Percentiles rank a stretch among this genome's conserved stretches.
Conservation (phyloP, 208 protist species). For the Acanthamoeba castellanii region DNA sequence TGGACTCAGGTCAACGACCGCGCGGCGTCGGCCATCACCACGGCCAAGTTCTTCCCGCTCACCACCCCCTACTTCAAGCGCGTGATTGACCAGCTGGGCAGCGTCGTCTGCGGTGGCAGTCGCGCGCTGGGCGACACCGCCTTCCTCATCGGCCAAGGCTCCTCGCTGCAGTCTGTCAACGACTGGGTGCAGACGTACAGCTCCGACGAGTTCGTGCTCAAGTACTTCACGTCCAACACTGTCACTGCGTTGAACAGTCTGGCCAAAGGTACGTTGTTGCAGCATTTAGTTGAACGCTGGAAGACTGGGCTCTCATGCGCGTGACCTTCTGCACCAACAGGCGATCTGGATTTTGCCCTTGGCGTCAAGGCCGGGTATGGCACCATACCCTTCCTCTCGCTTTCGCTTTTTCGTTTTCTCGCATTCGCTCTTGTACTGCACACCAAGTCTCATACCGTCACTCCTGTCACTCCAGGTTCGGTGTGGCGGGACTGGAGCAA, state of each 20-base stretch:
- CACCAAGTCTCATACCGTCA: too few relatives aligned
- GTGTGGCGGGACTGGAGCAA: background rate
- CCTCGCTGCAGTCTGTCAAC: background rate
- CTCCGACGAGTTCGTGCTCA: slow-evolving; percentile 13
- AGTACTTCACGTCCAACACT: slow-evolving; percentile 15
- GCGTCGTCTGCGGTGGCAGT: background rate
- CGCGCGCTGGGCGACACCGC: slow-evolving; percentile 1
- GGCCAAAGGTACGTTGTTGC: too few relatives aligned
- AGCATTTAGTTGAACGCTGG: too few relatives aligned
- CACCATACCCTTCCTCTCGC: too few relatives aligned
- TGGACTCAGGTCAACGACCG: slow-evolving; percentile 61
- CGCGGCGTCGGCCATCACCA: background rate
- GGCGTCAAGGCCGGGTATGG: background rate
- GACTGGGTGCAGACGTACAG: slow-evolving; percentile 57
- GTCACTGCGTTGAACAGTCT: background rate
- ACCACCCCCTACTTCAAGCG: slow-evolving; percentile 50
- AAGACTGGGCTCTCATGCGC: too few relatives aligned
- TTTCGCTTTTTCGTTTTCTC: too few relatives aligned
- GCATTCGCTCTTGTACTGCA: background rate
- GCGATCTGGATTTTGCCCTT: slow-evolving; percentile 50
- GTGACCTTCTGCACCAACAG: background rate
- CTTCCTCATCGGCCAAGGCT: slow-evolving; percentile 27
- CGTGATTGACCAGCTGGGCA: slow-evolving; percentile 31
- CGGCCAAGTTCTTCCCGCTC: background rate
- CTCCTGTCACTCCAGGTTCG: too few relatives aligned